phyloP scores from a whole-genome alignment of 2,329 filamentous ascomycete genomes.

The Colletotrichum magnum region DNA sequence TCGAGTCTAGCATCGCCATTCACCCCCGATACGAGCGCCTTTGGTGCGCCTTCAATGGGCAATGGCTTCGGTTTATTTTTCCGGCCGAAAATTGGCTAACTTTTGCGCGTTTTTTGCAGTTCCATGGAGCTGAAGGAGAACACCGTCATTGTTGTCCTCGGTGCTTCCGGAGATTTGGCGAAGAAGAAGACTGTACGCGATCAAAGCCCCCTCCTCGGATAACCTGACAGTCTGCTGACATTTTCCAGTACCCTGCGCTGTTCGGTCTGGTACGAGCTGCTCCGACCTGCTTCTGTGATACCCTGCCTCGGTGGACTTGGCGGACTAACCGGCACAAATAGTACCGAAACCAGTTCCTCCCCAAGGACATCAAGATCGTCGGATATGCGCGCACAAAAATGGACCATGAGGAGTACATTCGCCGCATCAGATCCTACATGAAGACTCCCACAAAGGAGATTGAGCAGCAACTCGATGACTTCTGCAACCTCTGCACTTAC shows the following conservation, averaged over 20 bases:
- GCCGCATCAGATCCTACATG: constrained; percentile 96
- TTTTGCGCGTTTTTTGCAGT: constrained; percentile 59
- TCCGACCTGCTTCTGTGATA: constrained; percentile 3
- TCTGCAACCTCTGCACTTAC: constrained; percentile 90
- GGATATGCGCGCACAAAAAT: constrained; percentile 99
- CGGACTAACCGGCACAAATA: constrained; percentile 53
- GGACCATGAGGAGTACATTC: constrained; percentile 96
- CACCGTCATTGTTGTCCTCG: constrained; percentile 95
- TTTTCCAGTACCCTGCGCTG: constrained; percentile 87
- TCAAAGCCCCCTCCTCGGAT: neutral
- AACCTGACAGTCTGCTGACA: constrained; percentile 46
- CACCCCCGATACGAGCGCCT: neutral
- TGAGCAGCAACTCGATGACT: constrained; percentile 94
- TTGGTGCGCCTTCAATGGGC: constrained; percentile 2
- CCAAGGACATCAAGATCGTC: constrained; percentile 95
- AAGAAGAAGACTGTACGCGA: constrained; percentile 96
- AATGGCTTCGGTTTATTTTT: constrained; percentile 1
- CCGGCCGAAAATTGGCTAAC: constrained; percentile 21
- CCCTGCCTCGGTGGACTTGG: neutral
- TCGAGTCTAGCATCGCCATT: constrained; percentile 14
- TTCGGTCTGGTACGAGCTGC: constrained; percentile 88
- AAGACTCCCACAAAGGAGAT: constrained; percentile 98
- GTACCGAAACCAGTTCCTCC: constrained; percentile 99
- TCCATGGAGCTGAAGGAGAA: constrained; percentile 98
- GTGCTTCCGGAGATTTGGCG: constrained; percentile 95